Percentiles rank a stretch among this genome's conserved stretches.
phyloP scores from a whole-genome alignment of 768 basidiomycete species.

The Arthromyces matolae region DNA sequence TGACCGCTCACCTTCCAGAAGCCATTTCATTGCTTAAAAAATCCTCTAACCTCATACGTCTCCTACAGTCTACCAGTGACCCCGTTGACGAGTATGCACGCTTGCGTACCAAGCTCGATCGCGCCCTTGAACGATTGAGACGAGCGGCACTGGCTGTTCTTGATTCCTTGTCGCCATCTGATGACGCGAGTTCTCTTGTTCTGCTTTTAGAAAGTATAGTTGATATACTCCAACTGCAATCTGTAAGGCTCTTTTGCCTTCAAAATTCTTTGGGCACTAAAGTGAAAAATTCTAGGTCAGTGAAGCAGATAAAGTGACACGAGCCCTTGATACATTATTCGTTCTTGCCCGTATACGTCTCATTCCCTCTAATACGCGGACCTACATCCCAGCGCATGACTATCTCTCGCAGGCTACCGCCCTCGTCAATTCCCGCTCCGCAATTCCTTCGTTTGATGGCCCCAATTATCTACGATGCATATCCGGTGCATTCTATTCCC shows the following conservation, averaged over 20 bases:
- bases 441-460: slow-evolving; percentile 22
- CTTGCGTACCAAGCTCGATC: slow-evolving; percentile 49
- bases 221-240: slow-evolving; percentile 24
- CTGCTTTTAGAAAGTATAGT: slow-evolving; percentile 35
- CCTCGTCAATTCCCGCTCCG: slow-evolving; percentile 27
- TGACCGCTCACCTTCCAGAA: slow-evolving; percentile 18
- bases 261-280: slow-evolving; percentile 6
- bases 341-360: slow-evolving; percentile 45
- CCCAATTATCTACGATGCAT: slow-evolving; percentile 66
- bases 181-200: slow-evolving; percentile 13
- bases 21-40: slow-evolving; percentile 15
- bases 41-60: slow-evolving; percentile 12
- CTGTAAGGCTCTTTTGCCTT: slow-evolving; percentile 22
- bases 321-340: slow-evolving; percentile 54
- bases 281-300: slow-evolving; percentile 19
- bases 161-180: slow-evolving; percentile 26
- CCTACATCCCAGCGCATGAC: slow-evolving; percentile 44
- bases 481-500: slow-evolving; percentile 67
- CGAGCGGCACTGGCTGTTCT: slow-evolving; percentile 46
- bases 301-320: slow-evolving; percentile 35
- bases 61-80: slow-evolving; percentile 7
- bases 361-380: slow-evolving; percentile 36
- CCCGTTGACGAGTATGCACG: slow-evolving; percentile 34
- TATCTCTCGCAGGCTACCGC: slow-evolving; percentile 42
- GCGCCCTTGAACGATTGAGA: slow-evolving; percentile 57